phyloP scores from a whole-genome alignment of 805 yeast genomes.

The Yamadazyma philogaea region DNA sequence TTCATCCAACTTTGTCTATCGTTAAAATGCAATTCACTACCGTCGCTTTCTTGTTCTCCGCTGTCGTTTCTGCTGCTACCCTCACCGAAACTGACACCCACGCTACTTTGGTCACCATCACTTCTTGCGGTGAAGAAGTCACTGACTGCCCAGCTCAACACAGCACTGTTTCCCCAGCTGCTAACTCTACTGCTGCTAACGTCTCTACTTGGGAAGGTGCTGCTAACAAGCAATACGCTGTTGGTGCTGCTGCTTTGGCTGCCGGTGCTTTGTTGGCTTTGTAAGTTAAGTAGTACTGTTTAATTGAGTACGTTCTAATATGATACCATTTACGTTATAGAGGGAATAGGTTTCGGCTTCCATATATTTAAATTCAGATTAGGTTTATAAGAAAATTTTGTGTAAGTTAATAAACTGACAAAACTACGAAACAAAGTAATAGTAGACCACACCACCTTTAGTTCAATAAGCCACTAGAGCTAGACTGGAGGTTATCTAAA shows the following conservation, averaged over 20 bases:
- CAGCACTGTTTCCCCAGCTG: conserved; percentile 18
- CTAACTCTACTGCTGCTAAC: conserved; percentile 25
- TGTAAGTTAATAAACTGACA: background rate
- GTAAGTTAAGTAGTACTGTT: conserved; percentile 29
- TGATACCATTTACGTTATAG: conserved; percentile 9
- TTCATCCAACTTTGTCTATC: conserved; percentile 34
- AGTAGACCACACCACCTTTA: background rate
- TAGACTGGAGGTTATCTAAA: background rate
- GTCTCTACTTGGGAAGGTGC: conserved; percentile 39
- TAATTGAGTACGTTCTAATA: conserved; percentile 10
- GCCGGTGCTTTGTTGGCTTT: conserved; percentile 58
- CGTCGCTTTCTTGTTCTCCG: conserved; percentile 19
- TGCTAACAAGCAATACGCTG: conserved; percentile 35
- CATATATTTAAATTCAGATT: too few species aligned
- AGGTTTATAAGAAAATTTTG: too few species aligned
- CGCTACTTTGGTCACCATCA: conserved; percentile 46
- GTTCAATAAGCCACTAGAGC: background rate
- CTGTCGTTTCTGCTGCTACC: conserved; percentile 20
- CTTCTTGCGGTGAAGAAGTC: conserved; percentile 43
- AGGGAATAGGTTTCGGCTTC: too few species aligned
- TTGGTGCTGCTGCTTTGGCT: conserved; percentile 48
- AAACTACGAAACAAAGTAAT: background rate
- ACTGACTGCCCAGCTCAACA: conserved; percentile 45
- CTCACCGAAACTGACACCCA: conserved; percentile 32
- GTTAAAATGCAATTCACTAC: conserved; percentile 40